Evolutionary conservation across 2,329 filamentous ascomycete genomes (phyloP).

Genomic region (Karstenula rhodostoma): DNA sequence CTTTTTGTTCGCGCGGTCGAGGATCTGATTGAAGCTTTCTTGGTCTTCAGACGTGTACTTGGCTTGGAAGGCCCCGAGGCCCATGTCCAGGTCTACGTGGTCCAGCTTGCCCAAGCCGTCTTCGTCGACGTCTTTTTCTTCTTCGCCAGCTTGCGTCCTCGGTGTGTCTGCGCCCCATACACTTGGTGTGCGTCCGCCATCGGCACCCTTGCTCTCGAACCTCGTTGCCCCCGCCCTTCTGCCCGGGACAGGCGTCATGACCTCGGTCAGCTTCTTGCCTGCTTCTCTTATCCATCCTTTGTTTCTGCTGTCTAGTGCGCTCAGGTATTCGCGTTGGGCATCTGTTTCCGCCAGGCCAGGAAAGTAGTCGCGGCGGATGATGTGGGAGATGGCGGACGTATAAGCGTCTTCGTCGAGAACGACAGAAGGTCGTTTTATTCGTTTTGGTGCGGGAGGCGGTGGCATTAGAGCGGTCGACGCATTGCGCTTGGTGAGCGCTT

Average conservation of each 20-base stretch:
- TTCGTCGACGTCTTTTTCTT: slow-evolving; percentile 24
- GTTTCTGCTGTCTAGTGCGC: slow-evolving; percentile 88
- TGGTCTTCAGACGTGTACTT: slow-evolving; percentile 98
- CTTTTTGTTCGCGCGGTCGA: slow-evolving; percentile 90
- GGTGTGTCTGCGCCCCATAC: slow-evolving; percentile 77
- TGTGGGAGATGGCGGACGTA: slow-evolving; percentile 86
- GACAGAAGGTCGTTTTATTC: slow-evolving; percentile 87
- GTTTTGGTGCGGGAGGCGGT: slow-evolving; percentile 82
- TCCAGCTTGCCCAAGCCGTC: slow-evolving; percentile 52
- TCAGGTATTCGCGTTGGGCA: slow-evolving; percentile 89
- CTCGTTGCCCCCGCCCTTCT: slow-evolving; percentile 45
- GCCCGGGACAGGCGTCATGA: slow-evolving; percentile 79
- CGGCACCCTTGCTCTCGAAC: slow-evolving; percentile 28
- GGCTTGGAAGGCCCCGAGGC: slow-evolving; percentile 83
- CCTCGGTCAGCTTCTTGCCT: slow-evolving; percentile 67
- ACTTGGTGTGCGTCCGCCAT: slow-evolving; percentile 66
- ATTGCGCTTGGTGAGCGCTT: slow-evolving; percentile 72
- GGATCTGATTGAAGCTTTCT: slow-evolving; percentile 90
- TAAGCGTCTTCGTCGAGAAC: slow-evolving; percentile 95
- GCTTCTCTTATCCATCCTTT: slow-evolving; percentile 85
- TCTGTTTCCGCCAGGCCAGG: slow-evolving; percentile 87
- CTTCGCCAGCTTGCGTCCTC: slow-evolving; percentile 44
- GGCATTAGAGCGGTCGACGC: slow-evolving; percentile 80
- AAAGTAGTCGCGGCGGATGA: slow-evolving; percentile 97
- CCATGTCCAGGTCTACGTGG: slow-evolving; percentile 77